Conservation (phyloP, 768 basidiomycete species). For the Leccinum boreale region DNA sequence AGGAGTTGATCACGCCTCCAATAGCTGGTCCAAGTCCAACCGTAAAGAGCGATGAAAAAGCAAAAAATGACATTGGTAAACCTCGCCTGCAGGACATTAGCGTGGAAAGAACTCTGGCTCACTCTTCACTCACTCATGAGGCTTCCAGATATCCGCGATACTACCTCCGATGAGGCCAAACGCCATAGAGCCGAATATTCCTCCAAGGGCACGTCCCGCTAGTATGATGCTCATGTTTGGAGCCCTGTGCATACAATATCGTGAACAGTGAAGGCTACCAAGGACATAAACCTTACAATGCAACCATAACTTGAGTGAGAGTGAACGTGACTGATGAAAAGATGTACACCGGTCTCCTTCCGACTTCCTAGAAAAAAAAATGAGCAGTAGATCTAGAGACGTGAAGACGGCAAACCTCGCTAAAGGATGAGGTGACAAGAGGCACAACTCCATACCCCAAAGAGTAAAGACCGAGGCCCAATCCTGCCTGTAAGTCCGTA, state of each 20-base stretch:
- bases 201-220: slow-evolving; percentile 56
- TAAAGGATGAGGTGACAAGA: slow-evolving; percentile 61
- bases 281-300: slow-evolving; percentile 22
- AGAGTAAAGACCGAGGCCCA: slow-evolving; percentile 51
- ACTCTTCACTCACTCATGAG: slow-evolving; percentile 47
- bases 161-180: slow-evolving; percentile 68
- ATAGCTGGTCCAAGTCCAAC: slow-evolving; percentile 62
- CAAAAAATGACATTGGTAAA: slow-evolving; percentile 71
- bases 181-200: slow-evolving; percentile 61
- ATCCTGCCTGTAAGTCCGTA: slow-evolving; percentile 40
- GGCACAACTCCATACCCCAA: slow-evolving; percentile 62
- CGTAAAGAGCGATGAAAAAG: slow-evolving; percentile 52
- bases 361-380: slow-evolving; percentile 47
- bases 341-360: slow-evolving; percentile 59
- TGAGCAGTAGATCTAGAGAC: not conserved
- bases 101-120: not conserved
- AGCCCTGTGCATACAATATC: slow-evolving; percentile 23
- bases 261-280: not conserved
- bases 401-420: slow-evolving; percentile 37
- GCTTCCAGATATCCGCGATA: slow-evolving; percentile 65
- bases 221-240: slow-evolving; percentile 54
- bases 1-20: slow-evolving; percentile 61
- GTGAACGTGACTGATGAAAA: slow-evolving; percentile 48
- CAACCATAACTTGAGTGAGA: slow-evolving; percentile 44
- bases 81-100: slow-evolving; percentile 50